Conservation (phyloP, 192 early-diverging fungal species). For the Umbelopsis sp. region DNA sequence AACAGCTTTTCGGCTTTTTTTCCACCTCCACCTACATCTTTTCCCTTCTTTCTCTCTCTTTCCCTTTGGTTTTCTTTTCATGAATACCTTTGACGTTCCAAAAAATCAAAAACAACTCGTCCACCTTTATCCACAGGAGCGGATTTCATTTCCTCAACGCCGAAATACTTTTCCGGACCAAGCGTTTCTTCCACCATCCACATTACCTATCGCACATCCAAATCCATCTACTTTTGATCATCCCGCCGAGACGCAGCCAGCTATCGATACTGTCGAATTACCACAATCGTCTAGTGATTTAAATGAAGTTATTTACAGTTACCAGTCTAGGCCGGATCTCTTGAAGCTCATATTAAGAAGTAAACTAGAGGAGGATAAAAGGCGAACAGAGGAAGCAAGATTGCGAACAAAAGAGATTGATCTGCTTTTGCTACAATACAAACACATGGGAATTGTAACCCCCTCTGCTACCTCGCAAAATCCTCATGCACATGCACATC, state of each 20-base stretch:
- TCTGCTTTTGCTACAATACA: conserved; percentile 40
- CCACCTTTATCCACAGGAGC: conserved; percentile 16
- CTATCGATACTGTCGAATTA: neutral
- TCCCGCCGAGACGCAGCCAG: neutral
- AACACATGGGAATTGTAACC: conserved; percentile 14
- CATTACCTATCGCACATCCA: neutral
- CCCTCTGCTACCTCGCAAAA: neutral
- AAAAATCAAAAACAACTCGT: conserved; percentile 15
- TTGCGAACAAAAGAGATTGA: conserved; percentile 52
- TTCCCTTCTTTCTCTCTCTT: neutral
- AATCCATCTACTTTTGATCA: neutral
- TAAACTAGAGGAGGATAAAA: conserved; percentile 60
- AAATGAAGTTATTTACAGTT: conserved; percentile 51
- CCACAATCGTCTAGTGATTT: conserved; percentile 42
- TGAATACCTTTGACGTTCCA: conserved; percentile 19
- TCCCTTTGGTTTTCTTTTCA: neutral
- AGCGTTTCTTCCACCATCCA: neutral
- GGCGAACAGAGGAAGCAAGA: conserved; percentile 57
- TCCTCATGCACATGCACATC: no score
- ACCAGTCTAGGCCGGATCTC: conserved; percentile 52
- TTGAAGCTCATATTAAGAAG: conserved; percentile 56
- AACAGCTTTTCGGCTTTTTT: neutral
- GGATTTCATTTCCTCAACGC: conserved; percentile 15
- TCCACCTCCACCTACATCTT: neutral
- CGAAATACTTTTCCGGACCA: neutral